A percentile compares a stretch with the other conserved stretches of the same genome.
These are phyloP conservation scores for Eucalyptus sp. DNA, from an alignment of 345 rosid species.

Conservation along the genomic window DNA sequence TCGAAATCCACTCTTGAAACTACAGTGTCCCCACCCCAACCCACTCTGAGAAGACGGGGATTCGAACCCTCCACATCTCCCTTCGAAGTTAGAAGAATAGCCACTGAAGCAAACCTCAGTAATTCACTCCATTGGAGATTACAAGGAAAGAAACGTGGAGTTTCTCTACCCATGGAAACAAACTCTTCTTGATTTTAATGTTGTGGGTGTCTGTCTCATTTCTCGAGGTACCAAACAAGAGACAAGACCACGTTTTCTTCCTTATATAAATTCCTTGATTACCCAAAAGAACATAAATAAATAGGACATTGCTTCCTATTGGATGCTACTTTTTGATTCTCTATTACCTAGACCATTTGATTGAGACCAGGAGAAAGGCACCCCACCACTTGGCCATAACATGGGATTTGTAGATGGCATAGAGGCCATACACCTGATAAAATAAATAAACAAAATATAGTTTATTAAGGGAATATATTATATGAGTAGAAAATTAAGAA, in stretches of 20 bases:
- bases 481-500: background rate
- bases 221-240: background rate
- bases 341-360: background rate
- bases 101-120: too few species aligned
- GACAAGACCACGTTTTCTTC: fast-evolving
- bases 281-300: background rate
- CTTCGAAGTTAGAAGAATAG: too few species aligned
- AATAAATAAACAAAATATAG: background rate
- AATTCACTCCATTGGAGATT: background rate
- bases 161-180: background rate
- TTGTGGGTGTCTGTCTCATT: background rate
- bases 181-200: background rate
- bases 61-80: too few species aligned
- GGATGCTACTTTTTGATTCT: background rate
- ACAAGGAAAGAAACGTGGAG: background rate
- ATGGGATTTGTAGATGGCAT: background rate
- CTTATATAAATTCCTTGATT: background rate
- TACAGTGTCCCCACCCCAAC: fast-evolving
- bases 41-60: too few species aligned
- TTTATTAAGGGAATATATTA: background rate
- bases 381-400: background rate
- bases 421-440: background rate
- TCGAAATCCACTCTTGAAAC: too few species aligned
- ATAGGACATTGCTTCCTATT: background rate
- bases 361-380: background rate